These are phyloP conservation scores for Arthrinium phaeospermum DNA, from an alignment of 2,329 filamentous ascomycete genomes.

Conservation along the genomic window DNA sequence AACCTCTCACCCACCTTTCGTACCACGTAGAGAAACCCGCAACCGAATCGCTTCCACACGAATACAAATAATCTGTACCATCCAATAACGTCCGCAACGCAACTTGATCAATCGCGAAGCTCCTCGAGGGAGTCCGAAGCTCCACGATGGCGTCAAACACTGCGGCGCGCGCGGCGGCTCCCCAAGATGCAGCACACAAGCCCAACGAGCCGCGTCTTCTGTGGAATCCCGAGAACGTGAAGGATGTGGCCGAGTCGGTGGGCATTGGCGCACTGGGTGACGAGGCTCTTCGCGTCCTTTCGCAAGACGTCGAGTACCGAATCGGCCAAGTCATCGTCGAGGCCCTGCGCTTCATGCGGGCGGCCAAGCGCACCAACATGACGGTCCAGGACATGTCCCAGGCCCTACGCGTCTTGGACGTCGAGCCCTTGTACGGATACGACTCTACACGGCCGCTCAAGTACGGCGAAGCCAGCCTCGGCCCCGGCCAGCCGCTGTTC, in stretches of 20 bases:
- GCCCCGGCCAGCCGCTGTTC: slow-evolving; percentile 91
- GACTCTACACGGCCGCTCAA: slow-evolving; percentile 87
- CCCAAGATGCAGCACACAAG: slow-evolving; percentile 32
- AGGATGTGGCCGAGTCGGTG: slow-evolving; percentile 94
- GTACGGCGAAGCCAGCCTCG: slow-evolving; percentile 92
- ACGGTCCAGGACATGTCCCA: slow-evolving; percentile 89
- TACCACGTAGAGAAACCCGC: background rate
- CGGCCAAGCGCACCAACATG: slow-evolving; percentile 82
- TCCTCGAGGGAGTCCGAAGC: background rate
- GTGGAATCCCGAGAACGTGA: slow-evolving; percentile 96
- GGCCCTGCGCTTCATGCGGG: slow-evolving; percentile 94
- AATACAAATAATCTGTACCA: background rate
- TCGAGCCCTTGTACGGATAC: slow-evolving; percentile 96
- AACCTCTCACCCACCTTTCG: background rate
- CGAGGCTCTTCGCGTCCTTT: slow-evolving; percentile 84
- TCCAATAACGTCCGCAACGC: background rate
- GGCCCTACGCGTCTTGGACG: slow-evolving; percentile 83
- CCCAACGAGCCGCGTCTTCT: slow-evolving; percentile 55
- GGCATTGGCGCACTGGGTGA: slow-evolving; percentile 83
- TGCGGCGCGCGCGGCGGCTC: slow-evolving; percentile 31
- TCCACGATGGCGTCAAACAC: slow-evolving; percentile 32
- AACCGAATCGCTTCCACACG: background rate
- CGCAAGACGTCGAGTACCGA: slow-evolving; percentile 94
- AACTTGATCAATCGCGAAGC: background rate
- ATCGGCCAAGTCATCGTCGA: slow-evolving; percentile 93